Conservation (phyloP, 1,284 basidiomycete genomes). For the Erythrobasidium hasegawianum region DNA sequence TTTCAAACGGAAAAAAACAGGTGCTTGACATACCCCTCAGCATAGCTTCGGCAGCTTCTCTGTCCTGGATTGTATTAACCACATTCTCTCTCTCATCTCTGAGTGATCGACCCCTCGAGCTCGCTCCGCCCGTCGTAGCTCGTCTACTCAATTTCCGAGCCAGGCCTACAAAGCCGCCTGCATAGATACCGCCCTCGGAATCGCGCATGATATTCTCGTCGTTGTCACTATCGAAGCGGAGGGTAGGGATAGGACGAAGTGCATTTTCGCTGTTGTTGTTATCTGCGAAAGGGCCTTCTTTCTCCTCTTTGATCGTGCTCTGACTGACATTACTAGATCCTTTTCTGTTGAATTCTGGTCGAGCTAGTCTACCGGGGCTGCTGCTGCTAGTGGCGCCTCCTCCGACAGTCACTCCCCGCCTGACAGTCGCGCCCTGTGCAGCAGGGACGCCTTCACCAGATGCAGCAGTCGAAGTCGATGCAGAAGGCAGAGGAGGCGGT, state of each 20-base stretch:
- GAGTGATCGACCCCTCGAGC: neutral
- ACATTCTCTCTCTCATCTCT: slow-evolving; percentile 25
- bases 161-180: slow-evolving; percentile 26
- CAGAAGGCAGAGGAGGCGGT: slow-evolving; percentile 8
- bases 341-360: slow-evolving; percentile 18
- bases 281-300: neutral
- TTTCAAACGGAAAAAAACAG: neutral
- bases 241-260: neutral
- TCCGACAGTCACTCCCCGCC: slow-evolving; percentile 4
- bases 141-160: slow-evolving; percentile 26
- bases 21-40: slow-evolving; percentile 9
- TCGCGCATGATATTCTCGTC: slow-evolving; percentile 20
- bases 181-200: slow-evolving; percentile 21
- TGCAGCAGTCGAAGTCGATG: neutral
- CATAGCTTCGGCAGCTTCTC: slow-evolving; percentile 28
- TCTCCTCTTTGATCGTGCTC: slow-evolving; percentile 1
- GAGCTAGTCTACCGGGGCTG: neutral
- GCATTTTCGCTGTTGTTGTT: neutral
- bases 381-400: neutral
- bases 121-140: slow-evolving; percentile 26
- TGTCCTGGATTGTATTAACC: slow-evolving; percentile 5
- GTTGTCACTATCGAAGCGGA: slow-evolving; percentile 1
- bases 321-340: slow-evolving; percentile 8
- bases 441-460: neutral
- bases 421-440: slow-evolving; percentile 15